Evolutionary conservation across 805 yeast genomes (phyloP).

Genomic region (Vanderwaltozyma tropicalis): DNA sequence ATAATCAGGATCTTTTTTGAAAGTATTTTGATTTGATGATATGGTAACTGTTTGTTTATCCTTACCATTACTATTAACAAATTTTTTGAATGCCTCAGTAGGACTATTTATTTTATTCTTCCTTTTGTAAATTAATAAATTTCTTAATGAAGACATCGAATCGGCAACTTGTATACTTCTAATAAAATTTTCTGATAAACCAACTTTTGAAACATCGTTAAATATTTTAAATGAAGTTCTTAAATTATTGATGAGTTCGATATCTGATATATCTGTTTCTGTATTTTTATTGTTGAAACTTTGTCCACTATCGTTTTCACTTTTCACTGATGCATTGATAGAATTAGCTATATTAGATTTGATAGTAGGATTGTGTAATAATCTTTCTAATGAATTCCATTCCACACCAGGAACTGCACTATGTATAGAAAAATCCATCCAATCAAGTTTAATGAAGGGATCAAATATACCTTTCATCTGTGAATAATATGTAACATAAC

Average conservation of each 20-base stretch:
- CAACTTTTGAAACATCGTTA: conserved; percentile 43
- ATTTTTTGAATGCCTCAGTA: conserved; percentile 40
- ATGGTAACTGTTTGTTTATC: conserved; percentile 1
- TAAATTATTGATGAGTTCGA: conserved; percentile 21
- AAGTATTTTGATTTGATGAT: background rate
- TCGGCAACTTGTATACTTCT: conserved; percentile 67
- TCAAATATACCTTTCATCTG: conserved; percentile 53
- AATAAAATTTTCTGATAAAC: conserved; percentile 56
- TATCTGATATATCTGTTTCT: conserved; percentile 2
- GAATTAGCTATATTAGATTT: conserved; percentile 10
- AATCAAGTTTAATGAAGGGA: conserved; percentile 55
- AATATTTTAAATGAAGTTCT: conserved; percentile 36
- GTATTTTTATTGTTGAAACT: background rate
- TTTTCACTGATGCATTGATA: conserved; percentile 4
- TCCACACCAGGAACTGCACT: conserved; percentile 38
- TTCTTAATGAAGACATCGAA: conserved; percentile 61
- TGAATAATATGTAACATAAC: conserved; percentile 53
- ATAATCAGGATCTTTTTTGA: background rate
- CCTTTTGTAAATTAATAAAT: conserved; percentile 50
- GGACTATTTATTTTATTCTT: conserved; percentile 43
- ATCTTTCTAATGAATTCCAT: conserved; percentile 36
- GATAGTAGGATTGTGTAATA: conserved; percentile 26
- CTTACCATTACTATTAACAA: conserved; percentile 14
- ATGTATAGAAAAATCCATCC: conserved; percentile 51
- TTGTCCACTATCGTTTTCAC: conserved; percentile 2